Percentiles rank a stretch among this genome's conserved stretches.
These are phyloP conservation scores for Hyaloscypha hepaticicola DNA, from an alignment of 495 filamentous ascomycete genomes.

Conservation along the genomic window DNA sequence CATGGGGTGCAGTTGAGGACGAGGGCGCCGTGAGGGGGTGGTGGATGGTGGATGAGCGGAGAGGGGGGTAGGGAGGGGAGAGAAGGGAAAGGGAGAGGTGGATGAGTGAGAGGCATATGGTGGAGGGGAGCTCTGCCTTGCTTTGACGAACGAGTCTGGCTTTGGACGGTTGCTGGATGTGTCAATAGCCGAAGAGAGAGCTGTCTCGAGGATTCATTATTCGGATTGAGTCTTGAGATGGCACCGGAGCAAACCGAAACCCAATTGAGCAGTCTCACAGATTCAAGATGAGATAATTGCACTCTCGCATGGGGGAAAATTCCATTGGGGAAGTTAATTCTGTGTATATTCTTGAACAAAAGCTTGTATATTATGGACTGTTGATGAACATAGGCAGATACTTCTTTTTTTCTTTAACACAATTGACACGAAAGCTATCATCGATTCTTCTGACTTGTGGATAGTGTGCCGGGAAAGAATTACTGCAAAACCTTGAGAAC, in stretches of 20 bases:
- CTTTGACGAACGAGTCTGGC: neutral
- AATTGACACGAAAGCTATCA: too few relatives aligned
- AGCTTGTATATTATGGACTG: neutral
- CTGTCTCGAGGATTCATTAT: neutral
- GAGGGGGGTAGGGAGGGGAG: too few relatives aligned
- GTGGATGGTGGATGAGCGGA: neutral
- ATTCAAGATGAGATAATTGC: neutral
- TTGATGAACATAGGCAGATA: neutral
- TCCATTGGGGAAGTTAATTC: neutral
- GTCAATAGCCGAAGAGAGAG: neutral
- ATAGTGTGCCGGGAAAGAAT: too few relatives aligned
- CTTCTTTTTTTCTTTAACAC: too few relatives aligned
- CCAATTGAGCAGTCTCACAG: too few relatives aligned
- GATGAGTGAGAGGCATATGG: neutral
- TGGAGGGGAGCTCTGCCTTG: neutral
- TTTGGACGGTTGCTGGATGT: neutral
- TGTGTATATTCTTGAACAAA: neutral
- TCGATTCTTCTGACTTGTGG: neutral
- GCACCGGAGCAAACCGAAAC: too few relatives aligned
- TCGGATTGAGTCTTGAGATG: too few relatives aligned
- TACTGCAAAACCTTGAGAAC: too few relatives aligned
- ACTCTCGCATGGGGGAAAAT: neutral
- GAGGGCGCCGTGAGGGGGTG: conserved; percentile 33
- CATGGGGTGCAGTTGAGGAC: conserved; percentile 75
- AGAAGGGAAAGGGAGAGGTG: neutral